Evolutionary conservation across 805 yeast genomes (phyloP), one percentile per base, ranked within the genome.

Genomic region (Candida suzukii): DNA sequence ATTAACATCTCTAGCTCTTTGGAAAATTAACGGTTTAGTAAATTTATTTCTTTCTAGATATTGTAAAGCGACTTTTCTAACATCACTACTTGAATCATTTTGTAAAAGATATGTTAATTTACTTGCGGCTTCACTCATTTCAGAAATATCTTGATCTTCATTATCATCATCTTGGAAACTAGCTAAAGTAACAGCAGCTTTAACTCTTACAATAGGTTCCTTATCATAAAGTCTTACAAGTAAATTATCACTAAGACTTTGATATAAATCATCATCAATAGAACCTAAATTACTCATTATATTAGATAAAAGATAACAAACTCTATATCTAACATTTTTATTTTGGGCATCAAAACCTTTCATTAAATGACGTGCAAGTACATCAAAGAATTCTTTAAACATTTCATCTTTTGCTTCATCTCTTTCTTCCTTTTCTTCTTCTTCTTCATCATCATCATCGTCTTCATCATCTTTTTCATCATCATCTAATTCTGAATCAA

Each of bases 71-170:
- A 95, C 88, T 45, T 95, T 71, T 49, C 98, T 72, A 1, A 90
- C 96, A 46, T 93, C 98, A 0, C 96, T 80, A 51, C 83, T 82
- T 2, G 86, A 74, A 61, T 91, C 99, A 53, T 82, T 76, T 52
- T 78, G 82, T 50, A 87, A 67, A 0, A 80, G 70, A n/a, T 58
- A 58, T 39, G 74, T 51, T 28, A 78, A 61, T 32, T 65, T 66
- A 35, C 68, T 64, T 2, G 75, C 68, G 7, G 78, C 77, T 44
- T 68, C 68, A 43, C 70, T 69, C 25, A 67, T 54, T 35, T 58
- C 65, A 42, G 57, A 54, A 39, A 57, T 54, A 39, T 51, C 51
- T 16, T 35, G 46, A 14, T 49, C 56, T 0, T 65, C 65, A 31
- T 70, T 74, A 34, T 70, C 74, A 25, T 72, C 75, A 38, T 62